Evolutionary conservation across 116 monocot species (phyloP).

Genomic region (Zostera marina): DNA sequence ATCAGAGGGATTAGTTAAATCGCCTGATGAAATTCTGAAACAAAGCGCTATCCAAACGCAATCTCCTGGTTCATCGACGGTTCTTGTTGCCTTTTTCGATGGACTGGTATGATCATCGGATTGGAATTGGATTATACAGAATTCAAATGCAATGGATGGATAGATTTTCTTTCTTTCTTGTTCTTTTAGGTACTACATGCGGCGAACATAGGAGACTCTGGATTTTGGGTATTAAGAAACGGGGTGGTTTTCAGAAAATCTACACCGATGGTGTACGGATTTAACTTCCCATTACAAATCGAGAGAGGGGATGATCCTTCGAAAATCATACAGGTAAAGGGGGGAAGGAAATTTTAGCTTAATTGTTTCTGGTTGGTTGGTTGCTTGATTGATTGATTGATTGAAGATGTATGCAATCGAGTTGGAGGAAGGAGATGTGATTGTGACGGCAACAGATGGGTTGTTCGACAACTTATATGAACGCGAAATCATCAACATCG

Average conservation of each 20-base stretch:
- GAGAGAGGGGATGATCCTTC: constrained; percentile 71
- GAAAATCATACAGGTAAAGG: constrained; percentile 55
- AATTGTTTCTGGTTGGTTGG: too few relatives aligned
- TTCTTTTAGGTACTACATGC: constrained; percentile 50
- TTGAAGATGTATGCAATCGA: constrained; percentile 51
- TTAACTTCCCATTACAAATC: constrained; percentile 90
- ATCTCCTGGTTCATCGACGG: constrained; percentile 81
- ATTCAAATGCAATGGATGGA: not conserved
- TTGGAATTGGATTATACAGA: not conserved
- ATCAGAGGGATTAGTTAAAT: constrained; percentile 14
- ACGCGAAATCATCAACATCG: constrained; percentile 45
- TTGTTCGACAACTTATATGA: constrained; percentile 85
- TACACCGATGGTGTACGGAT: constrained; percentile 82
- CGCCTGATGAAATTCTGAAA: constrained; percentile 43
- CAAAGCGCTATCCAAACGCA: constrained; percentile 40
- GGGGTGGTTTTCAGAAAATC: constrained; percentile 46
- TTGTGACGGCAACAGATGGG: constrained; percentile 79
- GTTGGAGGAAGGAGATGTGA: constrained; percentile 65
- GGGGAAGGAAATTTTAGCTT: too few relatives aligned
- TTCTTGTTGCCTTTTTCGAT: constrained; percentile 47
- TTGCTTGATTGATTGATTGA: too few relatives aligned
- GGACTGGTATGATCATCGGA: constrained; percentile 36
- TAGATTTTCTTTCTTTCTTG: too few relatives aligned
- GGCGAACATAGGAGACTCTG: constrained; percentile 89
- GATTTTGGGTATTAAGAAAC: constrained; percentile 65